Base-by-base conservation (phyloP, 2,329 filamentous ascomycete genomes). In the Paecilomyces dactylethromorphus region DNA sequence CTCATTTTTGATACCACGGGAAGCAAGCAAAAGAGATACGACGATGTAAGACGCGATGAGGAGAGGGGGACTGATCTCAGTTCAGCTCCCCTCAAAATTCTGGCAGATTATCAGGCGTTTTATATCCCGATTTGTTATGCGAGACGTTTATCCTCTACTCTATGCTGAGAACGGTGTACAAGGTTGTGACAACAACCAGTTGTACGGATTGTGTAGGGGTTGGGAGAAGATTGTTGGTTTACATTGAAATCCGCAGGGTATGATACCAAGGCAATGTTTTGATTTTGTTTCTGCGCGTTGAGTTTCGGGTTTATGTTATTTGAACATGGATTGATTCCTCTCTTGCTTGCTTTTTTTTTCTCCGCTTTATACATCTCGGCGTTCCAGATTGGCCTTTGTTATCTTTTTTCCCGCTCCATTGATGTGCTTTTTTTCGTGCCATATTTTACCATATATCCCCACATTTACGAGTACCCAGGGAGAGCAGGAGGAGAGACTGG, bases 1-100 rank as follows among this genome's bases (percentile, higher is more conserved):
- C 65, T 61, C 60, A 60, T 54, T 62, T 65, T 70, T 69, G 69
- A 71, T 71, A 71, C 68, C 68, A 69, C 64, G 59, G 61, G 66
- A 63, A 64, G 32, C 31, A 53, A 56, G 53, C 52, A 52, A 54
- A 58, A 51, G 49, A 51, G 54, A 64, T 58, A 57, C 55, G 58
- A 61, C 45, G 11, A 22, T n/a, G n/a, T n/a, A 49, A 45, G 33
- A 53, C 31, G 55, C 31, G 32, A 49, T 24, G 35, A n/a, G 24
- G 31, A 21, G 54, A 32, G 53, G 55, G 55, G 32, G 13, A 56
- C 24, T 56, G 21, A n/a, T 18, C 15, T 18, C 39, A n/a, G n/a
- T n/a, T 18, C 39, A 18, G 39, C 18, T 45, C 39, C 54, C 31
- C 54, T 45, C 54, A 35, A 32, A 54, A 54, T 29, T 54, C 32